These are phyloP conservation scores for Biscutella auriculata DNA, from an alignment of 441 rosid genomes.

Conservation along the genomic window DNA sequence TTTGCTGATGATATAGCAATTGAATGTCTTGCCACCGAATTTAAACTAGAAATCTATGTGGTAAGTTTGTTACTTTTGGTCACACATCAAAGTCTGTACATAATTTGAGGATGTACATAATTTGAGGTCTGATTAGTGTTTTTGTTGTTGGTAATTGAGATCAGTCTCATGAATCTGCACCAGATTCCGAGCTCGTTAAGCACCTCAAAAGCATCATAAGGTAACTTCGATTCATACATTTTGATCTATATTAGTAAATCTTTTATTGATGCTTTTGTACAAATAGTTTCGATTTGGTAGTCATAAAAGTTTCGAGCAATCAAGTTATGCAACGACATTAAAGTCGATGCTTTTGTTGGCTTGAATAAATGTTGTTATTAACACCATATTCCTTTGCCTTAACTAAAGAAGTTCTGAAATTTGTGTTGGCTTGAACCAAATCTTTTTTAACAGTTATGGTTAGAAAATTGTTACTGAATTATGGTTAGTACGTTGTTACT, in stretches of 20 bases:
- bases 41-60: constrained; percentile 80
- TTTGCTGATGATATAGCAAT: constrained; percentile 95
- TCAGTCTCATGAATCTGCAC: constrained; percentile 46
- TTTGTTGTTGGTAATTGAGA: constrained; percentile 23
- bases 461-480: no score
- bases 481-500: no score
- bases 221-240: constrained; percentile 19
- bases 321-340: no score
- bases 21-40: constrained; percentile 89
- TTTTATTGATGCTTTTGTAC: neutral
- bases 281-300: constrained; percentile 1
- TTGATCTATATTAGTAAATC: neutral
- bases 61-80: constrained; percentile 20
- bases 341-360: no score
- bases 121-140: no score
- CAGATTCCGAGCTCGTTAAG: constrained; percentile 70
- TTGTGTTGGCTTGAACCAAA: no score
- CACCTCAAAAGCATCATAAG: constrained; percentile 88
- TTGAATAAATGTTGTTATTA: no score
- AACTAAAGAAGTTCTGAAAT: no score
- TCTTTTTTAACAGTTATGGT: no score
- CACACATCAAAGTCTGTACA: no score
- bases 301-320: constrained; percentile 75
- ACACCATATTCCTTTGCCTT: no score
- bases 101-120: no score